Evolutionary conservation across 192 early-diverging fungal genomes (phyloP).

Genomic region (Pilobolus umbonatus): DNA sequence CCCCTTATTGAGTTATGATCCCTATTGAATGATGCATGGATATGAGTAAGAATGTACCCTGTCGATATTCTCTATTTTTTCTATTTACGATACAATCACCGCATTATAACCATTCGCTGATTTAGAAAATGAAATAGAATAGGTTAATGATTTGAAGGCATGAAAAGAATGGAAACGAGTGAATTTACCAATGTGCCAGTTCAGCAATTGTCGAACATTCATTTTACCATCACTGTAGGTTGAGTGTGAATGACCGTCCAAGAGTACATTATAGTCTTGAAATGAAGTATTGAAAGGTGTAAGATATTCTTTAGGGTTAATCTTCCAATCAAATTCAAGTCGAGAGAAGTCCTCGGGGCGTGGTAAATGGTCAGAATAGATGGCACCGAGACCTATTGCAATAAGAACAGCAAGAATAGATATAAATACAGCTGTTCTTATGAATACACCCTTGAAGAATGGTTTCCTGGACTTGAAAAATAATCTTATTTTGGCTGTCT

Average conservation of each 20-base stretch:
- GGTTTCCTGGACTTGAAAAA: not conserved
- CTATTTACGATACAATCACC: conserved; percentile 49
- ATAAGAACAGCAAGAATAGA: conserved; percentile 24
- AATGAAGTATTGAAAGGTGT: conserved; percentile 34
- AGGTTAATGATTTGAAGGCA: not conserved
- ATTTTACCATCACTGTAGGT: conserved; percentile 58
- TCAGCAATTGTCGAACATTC: conserved; percentile 48
- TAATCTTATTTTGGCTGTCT: not conserved
- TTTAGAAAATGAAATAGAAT: conserved; percentile 3
- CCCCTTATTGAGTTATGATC: conserved; percentile 67
- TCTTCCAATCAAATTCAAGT: conserved; percentile 43
- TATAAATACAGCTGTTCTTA: conserved; percentile 11
- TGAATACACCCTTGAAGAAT: conserved; percentile 4
- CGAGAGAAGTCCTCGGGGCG: conserved; percentile 30
- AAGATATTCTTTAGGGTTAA: conserved; percentile 45
- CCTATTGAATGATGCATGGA: no score
- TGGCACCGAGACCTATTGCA: conserved; percentile 18
- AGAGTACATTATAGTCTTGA: conserved; percentile 51
- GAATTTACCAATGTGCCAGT: conserved; percentile 53
- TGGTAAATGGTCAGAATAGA: conserved; percentile 26
- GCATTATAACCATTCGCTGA: conserved; percentile 67
- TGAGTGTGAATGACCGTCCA: conserved; percentile 65
- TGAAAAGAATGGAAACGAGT: not conserved
- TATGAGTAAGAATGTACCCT: no score
- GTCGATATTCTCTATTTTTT: no score